These are phyloP conservation scores for Magnaporthiopsis incrustans DNA, from an alignment of 2,329 filamentous ascomycete species.

Conservation along the genomic window DNA sequence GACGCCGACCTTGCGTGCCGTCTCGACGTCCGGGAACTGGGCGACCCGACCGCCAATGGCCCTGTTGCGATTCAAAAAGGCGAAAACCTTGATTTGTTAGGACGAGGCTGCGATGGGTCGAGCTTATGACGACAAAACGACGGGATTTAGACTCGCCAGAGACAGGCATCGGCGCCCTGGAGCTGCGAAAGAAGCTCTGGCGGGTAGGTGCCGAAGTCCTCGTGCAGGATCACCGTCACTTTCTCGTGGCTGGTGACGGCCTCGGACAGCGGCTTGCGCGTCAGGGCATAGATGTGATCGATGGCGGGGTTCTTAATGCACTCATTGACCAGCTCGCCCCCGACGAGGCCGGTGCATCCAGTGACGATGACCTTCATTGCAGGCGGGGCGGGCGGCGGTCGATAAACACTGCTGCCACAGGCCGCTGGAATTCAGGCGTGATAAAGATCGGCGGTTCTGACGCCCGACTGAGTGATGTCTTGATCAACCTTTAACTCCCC, in stretches of 20 bases:
- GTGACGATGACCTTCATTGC: constrained; percentile 53
- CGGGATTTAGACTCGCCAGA: constrained; percentile 45
- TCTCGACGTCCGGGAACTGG: constrained; percentile 36
- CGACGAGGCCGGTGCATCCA: constrained; percentile 51
- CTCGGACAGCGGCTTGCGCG: constrained; percentile 34
- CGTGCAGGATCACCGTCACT: constrained; percentile 37
- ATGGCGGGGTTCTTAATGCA: constrained; percentile 42
- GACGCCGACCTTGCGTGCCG: constrained; percentile 43
- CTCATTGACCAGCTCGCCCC: constrained; percentile 41
- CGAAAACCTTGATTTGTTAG: no score
- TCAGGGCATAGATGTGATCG: constrained; percentile 41
- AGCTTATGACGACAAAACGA: not conserved
- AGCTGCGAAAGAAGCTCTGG: constrained; percentile 32
- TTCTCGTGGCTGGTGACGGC: constrained; percentile 35
- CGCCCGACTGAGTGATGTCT: no score
- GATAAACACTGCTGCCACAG: not conserved
- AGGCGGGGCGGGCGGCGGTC: not conserved
- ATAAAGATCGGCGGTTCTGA: no score
- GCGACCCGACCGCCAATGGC: constrained; percentile 34
- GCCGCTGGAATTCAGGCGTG: not conserved
- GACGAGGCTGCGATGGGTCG: no score
- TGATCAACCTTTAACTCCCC: no score
- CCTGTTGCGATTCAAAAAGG: constrained; percentile 18
- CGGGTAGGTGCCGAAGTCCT: constrained; percentile 46
- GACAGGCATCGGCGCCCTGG: constrained; percentile 48